Base-by-base conservation (phyloP, 169 alveolate species). In the Plasmodium malariae region DNA sequence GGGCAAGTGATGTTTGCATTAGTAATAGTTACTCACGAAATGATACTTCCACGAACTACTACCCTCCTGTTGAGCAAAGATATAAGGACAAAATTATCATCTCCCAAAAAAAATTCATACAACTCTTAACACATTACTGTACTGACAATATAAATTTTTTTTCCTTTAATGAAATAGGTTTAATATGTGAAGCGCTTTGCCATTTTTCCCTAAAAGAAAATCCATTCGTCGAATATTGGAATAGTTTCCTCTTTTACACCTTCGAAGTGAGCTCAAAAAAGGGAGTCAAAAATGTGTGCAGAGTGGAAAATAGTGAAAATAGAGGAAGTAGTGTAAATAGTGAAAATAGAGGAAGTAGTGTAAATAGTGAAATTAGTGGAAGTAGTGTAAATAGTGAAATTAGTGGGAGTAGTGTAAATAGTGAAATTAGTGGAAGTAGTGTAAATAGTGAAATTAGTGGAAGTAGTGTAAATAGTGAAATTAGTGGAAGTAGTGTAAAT, bases 141-240 rank as follows among this genome's bases (percentile, higher is more conserved):
- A 37, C 48, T 17, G 80, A 65, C 3, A 80, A 49, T n/a, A 34
- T 80, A 21, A 65, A 80, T 19, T 24, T 48, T 34, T 80, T 65
- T 36, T 49, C 90, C 3, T 37, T 54, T 19, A 80, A 80, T 17
- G 90, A 80, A 40, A 55, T 80, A 12, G 70, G 83, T 59, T 34
- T 65, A 7, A 24, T 59, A 3, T 80, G 90, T 51, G 90, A 63
- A 49, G 11, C 90, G 0, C 78, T 80, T 21, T 63, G 71, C 28
- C 67, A 65, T 37, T 80, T 80, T 37, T 51, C 83, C 9, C 12
- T 65, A 17, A 80, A 55, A 28, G 63, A 80, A 3, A 80, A 80
- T 45, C 90, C 90, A 9, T 80, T 80, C 21, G 19, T 43, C 19
- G 83, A 67, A 32, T 80, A 49, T 19, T 80, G 90, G 90, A 80